Conservation (phyloP, 129 eudicot species). For the Escallonia rubra region DNA sequence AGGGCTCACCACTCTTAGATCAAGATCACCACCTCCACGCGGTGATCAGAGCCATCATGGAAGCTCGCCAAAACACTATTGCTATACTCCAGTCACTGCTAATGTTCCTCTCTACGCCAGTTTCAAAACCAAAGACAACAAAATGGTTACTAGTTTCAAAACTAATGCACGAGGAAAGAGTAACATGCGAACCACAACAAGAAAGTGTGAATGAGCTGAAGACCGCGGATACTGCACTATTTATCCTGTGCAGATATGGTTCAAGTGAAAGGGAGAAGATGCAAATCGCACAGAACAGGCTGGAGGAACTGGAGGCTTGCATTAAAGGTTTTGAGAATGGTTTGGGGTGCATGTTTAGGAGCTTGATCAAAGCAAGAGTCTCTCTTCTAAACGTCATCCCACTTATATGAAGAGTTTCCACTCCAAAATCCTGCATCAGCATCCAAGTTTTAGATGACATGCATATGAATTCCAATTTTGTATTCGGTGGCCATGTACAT, state of each 20-base stretch:
- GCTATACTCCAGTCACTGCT: neutral
- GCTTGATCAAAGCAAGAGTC: slow-evolving; percentile 1
- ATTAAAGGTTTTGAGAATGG: slow-evolving; percentile 8
- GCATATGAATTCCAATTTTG: neutral
- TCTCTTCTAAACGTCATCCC: slow-evolving; percentile 9
- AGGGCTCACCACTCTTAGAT: neutral
- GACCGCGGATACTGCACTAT: neutral
- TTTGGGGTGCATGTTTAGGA: slow-evolving; percentile 1
- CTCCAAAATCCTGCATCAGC: neutral
- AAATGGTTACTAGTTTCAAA: neutral
- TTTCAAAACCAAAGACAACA: neutral
- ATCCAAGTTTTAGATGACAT: neutral
- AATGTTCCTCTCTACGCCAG: neutral
- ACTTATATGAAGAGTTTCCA: neutral
- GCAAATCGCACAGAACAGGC: neutral
- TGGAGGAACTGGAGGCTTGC: slow-evolving; percentile 1
- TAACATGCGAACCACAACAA: neutral
- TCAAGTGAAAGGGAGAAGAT: neutral
- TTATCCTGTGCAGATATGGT: neutral
- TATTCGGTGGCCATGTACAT: neutral
- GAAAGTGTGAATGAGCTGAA: neutral
- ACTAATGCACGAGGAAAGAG: neutral
- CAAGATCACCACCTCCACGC: neutral
- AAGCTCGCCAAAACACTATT: neutral
- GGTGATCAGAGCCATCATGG: neutral